Conservation (phyloP, 306 rosid species). For the Rosa multiflora region DNA sequence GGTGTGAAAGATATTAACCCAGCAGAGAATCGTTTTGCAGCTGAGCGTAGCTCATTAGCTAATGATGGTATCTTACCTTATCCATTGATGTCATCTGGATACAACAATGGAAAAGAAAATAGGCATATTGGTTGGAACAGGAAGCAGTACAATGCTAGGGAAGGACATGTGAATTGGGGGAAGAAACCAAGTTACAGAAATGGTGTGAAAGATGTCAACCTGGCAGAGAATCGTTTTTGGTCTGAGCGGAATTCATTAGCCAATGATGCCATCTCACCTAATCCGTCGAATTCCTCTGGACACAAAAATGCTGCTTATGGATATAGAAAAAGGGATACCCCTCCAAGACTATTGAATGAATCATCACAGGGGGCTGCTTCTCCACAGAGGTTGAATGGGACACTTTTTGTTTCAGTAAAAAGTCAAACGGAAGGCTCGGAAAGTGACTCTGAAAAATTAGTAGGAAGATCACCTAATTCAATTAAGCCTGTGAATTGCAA, state of each 20-base stretch:
- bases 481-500: conserved; percentile 1
- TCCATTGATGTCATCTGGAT: conserved; percentile 7
- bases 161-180: conserved; percentile 3
- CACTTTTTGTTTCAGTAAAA: not conserved
- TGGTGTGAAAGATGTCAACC: not conserved
- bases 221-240: conserved; percentile 2
- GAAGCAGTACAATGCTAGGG: conserved; percentile 9
- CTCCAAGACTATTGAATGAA: not conserved
- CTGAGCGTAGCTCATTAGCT: not conserved
- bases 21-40: not conserved
- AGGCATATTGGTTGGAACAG: not conserved
- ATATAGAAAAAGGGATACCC: not conserved
- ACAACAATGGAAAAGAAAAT: conserved; percentile 8
- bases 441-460: not conserved
- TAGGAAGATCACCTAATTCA: not conserved
- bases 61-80: not conserved
- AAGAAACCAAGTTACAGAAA: conserved; percentile 4
- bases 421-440: not conserved
- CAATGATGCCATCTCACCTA: not conserved
- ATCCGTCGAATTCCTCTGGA: not conserved
- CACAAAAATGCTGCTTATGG: conserved; percentile 1
- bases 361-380: conserved; percentile 10
- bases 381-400: conserved; percentile 14
- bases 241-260: not conserved
- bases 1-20: not conserved